phyloP scores from a whole-genome alignment of 2,329 filamentous ascomycete genomes.

The Fusarium pseudocircinatum region DNA sequence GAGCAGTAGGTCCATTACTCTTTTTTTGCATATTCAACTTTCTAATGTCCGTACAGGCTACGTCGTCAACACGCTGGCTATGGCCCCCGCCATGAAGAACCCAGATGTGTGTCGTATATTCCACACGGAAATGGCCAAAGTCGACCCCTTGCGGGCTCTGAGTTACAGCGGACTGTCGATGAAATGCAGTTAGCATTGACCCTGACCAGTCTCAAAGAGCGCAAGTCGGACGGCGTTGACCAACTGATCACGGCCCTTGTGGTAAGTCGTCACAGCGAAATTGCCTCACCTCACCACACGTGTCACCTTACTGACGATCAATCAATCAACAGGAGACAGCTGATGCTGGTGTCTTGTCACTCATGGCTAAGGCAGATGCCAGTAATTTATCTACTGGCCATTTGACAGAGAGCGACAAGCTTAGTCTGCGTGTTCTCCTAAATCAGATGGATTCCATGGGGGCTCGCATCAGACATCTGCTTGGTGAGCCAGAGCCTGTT shows the following conservation, averaged over 20 bases:
- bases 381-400: constrained; percentile 53
- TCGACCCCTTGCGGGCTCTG: constrained; percentile 46
- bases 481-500: constrained; percentile 48
- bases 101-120: constrained; percentile 45
- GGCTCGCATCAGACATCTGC: constrained; percentile 53
- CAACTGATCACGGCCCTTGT: constrained; percentile 69
- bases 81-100: constrained; percentile 45
- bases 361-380: constrained; percentile 61
- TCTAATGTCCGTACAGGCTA: constrained; percentile 45
- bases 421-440: constrained; percentile 59
- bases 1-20: constrained; percentile 59
- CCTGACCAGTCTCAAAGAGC: constrained; percentile 65
- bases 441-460: constrained; percentile 58
- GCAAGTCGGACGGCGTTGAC: constrained; percentile 59
- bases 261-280: constrained; percentile 57
- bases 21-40: not conserved
- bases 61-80: constrained; percentile 53
- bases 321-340: constrained; percentile 52
- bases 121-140: constrained; percentile 32
- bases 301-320: constrained; percentile 25
- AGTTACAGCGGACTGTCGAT: constrained; percentile 59
- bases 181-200: constrained; percentile 75
- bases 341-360: constrained; percentile 54
- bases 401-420: constrained; percentile 55
- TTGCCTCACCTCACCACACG: not conserved